These are phyloP conservation scores for Clitopilus hobsonii DNA, from an alignment of 768 basidiomycete genomes.

Conservation along the genomic window DNA sequence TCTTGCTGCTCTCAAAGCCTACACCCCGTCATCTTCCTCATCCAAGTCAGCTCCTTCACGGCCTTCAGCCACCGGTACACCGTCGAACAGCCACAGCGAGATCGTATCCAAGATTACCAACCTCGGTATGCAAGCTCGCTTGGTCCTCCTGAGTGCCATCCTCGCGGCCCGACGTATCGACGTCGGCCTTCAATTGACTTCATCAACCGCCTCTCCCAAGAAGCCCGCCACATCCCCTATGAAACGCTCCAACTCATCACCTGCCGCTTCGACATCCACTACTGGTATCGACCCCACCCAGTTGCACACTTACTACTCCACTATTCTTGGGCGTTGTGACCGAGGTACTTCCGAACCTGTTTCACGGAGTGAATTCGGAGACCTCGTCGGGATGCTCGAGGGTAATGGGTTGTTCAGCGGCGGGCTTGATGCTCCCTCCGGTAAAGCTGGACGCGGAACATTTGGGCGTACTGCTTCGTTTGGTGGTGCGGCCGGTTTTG, in stretches of 20 bases:
- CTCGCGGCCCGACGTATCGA: slow-evolving; percentile 62
- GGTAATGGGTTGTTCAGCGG: slow-evolving; percentile 50
- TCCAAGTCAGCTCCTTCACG: slow-evolving; percentile 19
- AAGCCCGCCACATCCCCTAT: slow-evolving; percentile 37
- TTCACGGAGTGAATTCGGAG: slow-evolving; percentile 72
- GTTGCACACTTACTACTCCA: slow-evolving; percentile 60
- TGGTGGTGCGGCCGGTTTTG: slow-evolving; percentile 29
- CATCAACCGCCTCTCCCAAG: slow-evolving; percentile 28
- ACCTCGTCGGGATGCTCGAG: slow-evolving; percentile 69
- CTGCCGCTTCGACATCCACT: slow-evolving; percentile 18
- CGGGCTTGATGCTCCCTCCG: neutral
- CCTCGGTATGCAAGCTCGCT: slow-evolving; percentile 70
- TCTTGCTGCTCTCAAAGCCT: slow-evolving; percentile 69
- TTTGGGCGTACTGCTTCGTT: slow-evolving; percentile 61
- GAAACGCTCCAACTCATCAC: slow-evolving; percentile 45
- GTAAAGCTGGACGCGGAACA: slow-evolving; percentile 36
- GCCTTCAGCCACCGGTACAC: slow-evolving; percentile 13
- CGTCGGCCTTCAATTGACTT: slow-evolving; percentile 47
- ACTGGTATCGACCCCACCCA: slow-evolving; percentile 53
- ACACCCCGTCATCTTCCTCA: slow-evolving; percentile 48
- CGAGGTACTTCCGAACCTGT: slow-evolving; percentile 56
- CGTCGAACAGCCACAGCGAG: slow-evolving; percentile 44
- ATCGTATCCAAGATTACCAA: slow-evolving; percentile 60
- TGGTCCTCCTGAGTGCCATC: slow-evolving; percentile 61
- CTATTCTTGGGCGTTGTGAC: slow-evolving; percentile 53